Evolutionary conservation across 2,329 filamentous ascomycete species (phyloP).

Genomic region (Microcyclospora tardicrescens): DNA sequence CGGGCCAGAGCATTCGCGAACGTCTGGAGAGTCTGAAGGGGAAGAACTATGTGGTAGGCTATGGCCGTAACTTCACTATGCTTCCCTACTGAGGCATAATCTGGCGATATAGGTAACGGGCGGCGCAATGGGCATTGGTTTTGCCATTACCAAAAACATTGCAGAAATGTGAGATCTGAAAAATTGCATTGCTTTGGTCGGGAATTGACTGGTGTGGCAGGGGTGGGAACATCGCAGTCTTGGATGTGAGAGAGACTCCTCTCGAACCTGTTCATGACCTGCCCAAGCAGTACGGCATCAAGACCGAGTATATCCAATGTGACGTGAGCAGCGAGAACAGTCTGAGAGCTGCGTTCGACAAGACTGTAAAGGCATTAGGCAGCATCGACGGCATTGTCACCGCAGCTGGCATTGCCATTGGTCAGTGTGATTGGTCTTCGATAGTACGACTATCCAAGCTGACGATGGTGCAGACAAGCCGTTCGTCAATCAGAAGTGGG

Average conservation of each 20-base stretch:
- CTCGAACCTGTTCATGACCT: slow-evolving; percentile 13
- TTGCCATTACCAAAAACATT: slow-evolving; percentile 15
- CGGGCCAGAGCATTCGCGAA: too few relatives aligned
- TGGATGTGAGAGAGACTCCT: slow-evolving; percentile 41
- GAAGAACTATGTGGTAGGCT: too few relatives aligned
- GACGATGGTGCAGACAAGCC: slow-evolving; percentile 10
- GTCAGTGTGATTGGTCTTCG: too few relatives aligned
- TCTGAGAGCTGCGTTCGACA: slow-evolving; percentile 12
- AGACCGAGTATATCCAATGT: slow-evolving; percentile 25
- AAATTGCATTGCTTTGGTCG: too few relatives aligned
- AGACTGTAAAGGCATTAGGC: slow-evolving; percentile 11
- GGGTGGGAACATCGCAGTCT: slow-evolving; percentile 40
- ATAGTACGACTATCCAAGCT: too few relatives aligned
- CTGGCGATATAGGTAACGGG: not conserved
- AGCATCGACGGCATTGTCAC: slow-evolving; percentile 16
- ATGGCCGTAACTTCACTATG: too few relatives aligned
- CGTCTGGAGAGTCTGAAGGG: too few relatives aligned
- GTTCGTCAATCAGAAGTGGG: slow-evolving; percentile 17
- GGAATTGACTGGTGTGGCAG: too few relatives aligned
- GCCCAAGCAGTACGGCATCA: slow-evolving; percentile 48
- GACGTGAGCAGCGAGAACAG: slow-evolving; percentile 24
- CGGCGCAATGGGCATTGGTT: slow-evolving; percentile 1
- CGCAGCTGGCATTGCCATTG: slow-evolving; percentile 17
- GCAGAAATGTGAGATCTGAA: slow-evolving; percentile 5
- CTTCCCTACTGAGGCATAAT: too few relatives aligned